Base-by-base conservation (phyloP, 495 filamentous ascomycete genomes). In the Cudoniella acicularis region DNA sequence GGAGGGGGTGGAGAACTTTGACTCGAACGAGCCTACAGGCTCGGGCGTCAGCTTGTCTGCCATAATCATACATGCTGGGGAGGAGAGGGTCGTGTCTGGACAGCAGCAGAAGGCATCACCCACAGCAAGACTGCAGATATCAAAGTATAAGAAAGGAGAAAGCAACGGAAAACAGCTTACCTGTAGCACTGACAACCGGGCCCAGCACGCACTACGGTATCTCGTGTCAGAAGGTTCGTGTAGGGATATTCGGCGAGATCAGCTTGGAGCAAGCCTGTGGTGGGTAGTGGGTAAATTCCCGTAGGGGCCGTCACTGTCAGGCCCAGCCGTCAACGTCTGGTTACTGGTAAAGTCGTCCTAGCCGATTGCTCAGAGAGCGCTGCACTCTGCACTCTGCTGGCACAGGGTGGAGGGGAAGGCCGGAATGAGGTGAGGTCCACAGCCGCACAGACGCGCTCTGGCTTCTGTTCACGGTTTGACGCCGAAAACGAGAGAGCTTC, bases 81-180 rank as follows among this genome's bases (percentile, higher is more conserved):
- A 36, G 54, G 59, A 52, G 46, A 54, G 16, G 45, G 30, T 18
- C 27, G 23, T 43, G 26, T 24, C n/a, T 30, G 47, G 30, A 36
- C 36, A 46, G 1, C 13, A 49, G 21, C 51, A 23, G 54, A 47
- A 52, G 56, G 41, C 61, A 52, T 59, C 40, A 46, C 36, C 52
- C 50, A 41, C 47, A 36, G 40, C 30, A 22, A 45, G 21, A 18
- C 40, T n/a, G 16, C 49, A 56, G 54, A 60, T 54, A 56, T 54
- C 52, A 59, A 51, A 82, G 75, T 45, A 84, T 87, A 73, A 85
- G 30, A 46, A 27, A 48, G 41, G 40, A 13, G 13, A 13, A 13
- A 36, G 30, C 6, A 4, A 13, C 13, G n/a, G 46, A 51, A 23
- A 40, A 22, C 30, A 26, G 48, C 56, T 46, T 46, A 59, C 56